phyloP scores from a whole-genome alignment of 371 early-diverging fungal species.

The Saksenaea vasiformis region DNA sequence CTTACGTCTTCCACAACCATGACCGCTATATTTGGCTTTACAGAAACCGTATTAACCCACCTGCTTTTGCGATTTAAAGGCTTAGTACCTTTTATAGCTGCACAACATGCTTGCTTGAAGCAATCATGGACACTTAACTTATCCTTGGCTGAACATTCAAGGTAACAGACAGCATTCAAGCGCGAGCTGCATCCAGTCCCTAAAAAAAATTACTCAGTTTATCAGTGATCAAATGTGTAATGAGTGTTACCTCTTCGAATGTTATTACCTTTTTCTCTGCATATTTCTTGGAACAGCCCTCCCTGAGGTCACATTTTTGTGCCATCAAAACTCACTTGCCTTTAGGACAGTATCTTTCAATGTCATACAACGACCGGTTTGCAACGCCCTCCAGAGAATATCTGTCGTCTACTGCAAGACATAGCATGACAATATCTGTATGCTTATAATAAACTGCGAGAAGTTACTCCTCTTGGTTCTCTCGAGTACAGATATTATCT shows the following conservation, averaged over 20 bases:
- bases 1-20: no score
- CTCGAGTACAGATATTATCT: background rate
- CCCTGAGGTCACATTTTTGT: constrained; percentile 42
- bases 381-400: constrained; percentile 40
- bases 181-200: constrained; percentile 19
- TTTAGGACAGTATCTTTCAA: constrained; percentile 26
- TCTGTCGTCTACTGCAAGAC: constrained; percentile 46
- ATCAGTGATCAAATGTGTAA: background rate
- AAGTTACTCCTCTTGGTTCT: background rate
- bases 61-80: background rate
- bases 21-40: no score
- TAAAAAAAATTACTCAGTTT: background rate
- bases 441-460: constrained; percentile 25
- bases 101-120: constrained; percentile 26
- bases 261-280: constrained; percentile 8
- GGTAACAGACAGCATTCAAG: constrained; percentile 23
- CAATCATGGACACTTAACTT: constrained; percentile 30
- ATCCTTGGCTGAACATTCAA: constrained; percentile 30
- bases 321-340: constrained; percentile 36
- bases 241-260: constrained; percentile 23
- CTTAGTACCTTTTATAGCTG: constrained; percentile 15
- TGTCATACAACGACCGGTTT: constrained; percentile 36
- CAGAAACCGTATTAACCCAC: background rate
- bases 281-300: constrained; percentile 9
- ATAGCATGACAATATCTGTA: constrained; percentile 43